phyloP scores from a whole-genome alignment of 2,329 filamentous ascomycete genomes.

The Beauveria brongniartii region DNA sequence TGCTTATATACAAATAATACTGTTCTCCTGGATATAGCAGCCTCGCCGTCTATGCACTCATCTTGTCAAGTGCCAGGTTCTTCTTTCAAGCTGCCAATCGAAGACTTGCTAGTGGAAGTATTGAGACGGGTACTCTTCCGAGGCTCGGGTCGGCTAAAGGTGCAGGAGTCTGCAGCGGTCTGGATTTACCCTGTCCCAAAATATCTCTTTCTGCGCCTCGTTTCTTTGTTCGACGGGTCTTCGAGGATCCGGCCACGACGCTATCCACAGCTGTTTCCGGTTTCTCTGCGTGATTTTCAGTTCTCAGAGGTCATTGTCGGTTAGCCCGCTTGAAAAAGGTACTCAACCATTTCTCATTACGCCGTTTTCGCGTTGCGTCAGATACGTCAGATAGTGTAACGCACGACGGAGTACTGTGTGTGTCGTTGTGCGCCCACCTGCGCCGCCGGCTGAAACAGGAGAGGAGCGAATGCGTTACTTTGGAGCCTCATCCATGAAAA shows the following conservation, averaged over 20 bases:
- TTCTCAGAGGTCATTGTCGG: neutral
- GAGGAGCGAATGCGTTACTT: neutral
- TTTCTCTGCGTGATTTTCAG: neutral
- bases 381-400: too few relatives aligned
- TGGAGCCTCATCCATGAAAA: constrained; percentile 1
- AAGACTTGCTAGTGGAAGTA: too few relatives aligned
- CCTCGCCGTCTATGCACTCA: too few relatives aligned
- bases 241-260: neutral
- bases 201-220: neutral
- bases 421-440: neutral
- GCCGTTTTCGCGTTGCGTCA: too few relatives aligned
- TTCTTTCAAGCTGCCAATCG: too few relatives aligned
- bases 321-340: neutral
- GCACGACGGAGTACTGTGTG: neutral
- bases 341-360: neutral
- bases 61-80: neutral
- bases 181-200: neutral
- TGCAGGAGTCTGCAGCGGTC: neutral
- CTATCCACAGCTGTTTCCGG: neutral
- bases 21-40: neutral
- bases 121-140: neutral
- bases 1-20: neutral
- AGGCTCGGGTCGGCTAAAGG: neutral
- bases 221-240: neutral
- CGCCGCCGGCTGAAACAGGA: neutral